phyloP scores from a whole-genome alignment of 352 stramenopile genomes.

The Phytophthora fragariaefolia region DNA sequence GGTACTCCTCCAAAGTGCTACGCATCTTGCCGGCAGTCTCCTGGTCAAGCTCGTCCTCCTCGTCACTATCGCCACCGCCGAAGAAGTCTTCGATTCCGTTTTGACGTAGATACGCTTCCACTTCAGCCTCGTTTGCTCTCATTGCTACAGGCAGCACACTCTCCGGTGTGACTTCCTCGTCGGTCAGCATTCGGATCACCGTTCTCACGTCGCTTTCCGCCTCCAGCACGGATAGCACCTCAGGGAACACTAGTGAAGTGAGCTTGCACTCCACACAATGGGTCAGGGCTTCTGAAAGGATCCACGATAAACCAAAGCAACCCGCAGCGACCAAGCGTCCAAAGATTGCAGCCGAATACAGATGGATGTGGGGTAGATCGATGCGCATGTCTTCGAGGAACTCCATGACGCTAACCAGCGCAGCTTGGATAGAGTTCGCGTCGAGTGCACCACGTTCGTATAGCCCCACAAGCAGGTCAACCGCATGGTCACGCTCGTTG shows the following conservation, averaged over 20 bases:
- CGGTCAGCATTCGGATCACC: slow-evolving; percentile 78
- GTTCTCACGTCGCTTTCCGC: slow-evolving; percentile 65
- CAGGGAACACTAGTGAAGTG: slow-evolving; percentile 71
- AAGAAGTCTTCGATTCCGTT: slow-evolving; percentile 78
- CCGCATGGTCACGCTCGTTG: slow-evolving; percentile 65
- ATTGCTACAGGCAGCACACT: slow-evolving; percentile 55
- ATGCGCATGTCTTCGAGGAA: slow-evolving; percentile 90
- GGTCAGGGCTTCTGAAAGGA: slow-evolving; percentile 61
- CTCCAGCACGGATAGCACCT: slow-evolving; percentile 79
- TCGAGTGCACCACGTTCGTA: slow-evolving; percentile 75
- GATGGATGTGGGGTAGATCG: slow-evolving; percentile 82
- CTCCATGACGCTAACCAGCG: slow-evolving; percentile 74
- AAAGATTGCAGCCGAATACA: slow-evolving; percentile 80
- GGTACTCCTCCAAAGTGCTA: slow-evolving; percentile 79
- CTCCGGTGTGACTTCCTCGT: slow-evolving; percentile 75
- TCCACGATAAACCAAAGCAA: slow-evolving; percentile 88
- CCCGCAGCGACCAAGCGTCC: slow-evolving; percentile 76
- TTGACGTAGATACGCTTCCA: slow-evolving; percentile 67
- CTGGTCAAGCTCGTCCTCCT: slow-evolving; percentile 66
- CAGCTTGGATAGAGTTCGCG: slow-evolving; percentile 75
- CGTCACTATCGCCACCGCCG: slow-evolving; percentile 50
- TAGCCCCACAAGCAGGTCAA: slow-evolving; percentile 78
- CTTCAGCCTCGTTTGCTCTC: slow-evolving; percentile 46
- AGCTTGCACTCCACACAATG: slow-evolving; percentile 71
- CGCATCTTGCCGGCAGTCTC: slow-evolving; percentile 71